Evolutionary conservation across 2,329 filamentous ascomycete genomes (phyloP).

Genomic region (Leptographium flavum): DNA sequence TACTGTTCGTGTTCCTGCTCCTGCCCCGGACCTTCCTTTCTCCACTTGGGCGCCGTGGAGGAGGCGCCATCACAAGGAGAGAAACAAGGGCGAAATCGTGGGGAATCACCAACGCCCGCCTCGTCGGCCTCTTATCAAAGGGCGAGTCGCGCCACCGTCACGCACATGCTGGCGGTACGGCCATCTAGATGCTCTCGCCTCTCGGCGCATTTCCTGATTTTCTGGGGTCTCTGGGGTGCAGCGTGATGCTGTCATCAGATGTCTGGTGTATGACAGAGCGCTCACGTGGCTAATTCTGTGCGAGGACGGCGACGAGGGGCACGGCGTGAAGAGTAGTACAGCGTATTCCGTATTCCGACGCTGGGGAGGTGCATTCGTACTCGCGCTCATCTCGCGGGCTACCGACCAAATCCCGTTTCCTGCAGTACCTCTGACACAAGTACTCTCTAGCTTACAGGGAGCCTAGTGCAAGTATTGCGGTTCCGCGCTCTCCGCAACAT

Average conservation of each 20-base stretch:
- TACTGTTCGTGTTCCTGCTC: background rate
- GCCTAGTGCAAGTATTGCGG: background rate
- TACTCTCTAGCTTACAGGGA: background rate
- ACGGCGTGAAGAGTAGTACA: no score
- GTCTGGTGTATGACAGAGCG: background rate
- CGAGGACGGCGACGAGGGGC: no score
- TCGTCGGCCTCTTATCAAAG: no score
- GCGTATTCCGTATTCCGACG: no score
- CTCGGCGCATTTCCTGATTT: background rate
- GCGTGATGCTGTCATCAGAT: background rate
- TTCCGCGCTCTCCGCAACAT: constrained; percentile 1
- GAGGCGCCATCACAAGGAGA: background rate
- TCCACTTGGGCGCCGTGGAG: background rate
- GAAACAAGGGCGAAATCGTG: background rate
- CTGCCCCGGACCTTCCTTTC: background rate
- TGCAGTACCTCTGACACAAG: no score
- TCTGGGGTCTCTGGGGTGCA: background rate
- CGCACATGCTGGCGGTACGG: background rate
- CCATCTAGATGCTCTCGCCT: no score
- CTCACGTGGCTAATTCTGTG: no score
- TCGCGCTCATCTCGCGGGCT: no score
- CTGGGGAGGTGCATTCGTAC: no score
- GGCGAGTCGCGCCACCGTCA: background rate
- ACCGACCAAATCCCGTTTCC: no score
- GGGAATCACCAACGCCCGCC: no score